These are phyloP conservation scores for Papiliotrema laurentii DNA, from an alignment of 1,284 basidiomycete species.

Conservation along the genomic window DNA sequence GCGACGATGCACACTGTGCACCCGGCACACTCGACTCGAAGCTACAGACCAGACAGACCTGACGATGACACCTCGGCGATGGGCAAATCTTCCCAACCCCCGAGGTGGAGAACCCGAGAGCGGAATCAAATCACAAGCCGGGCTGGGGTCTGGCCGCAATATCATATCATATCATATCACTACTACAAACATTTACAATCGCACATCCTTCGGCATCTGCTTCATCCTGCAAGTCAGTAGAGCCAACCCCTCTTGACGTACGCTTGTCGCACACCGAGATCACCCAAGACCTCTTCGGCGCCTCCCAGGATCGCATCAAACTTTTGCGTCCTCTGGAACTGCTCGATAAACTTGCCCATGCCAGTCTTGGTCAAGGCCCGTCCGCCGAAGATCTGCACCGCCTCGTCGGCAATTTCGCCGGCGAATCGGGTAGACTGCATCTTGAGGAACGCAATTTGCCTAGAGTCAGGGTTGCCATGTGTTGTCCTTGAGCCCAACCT, in stretches of 20 bases:
- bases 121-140: too few relatives aligned
- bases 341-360: slow-evolving; percentile 55
- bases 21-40: too few relatives aligned
- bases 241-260: slow-evolving; percentile 16
- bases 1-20: too few relatives aligned
- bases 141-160: too few relatives aligned
- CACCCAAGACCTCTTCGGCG: slow-evolving; percentile 51
- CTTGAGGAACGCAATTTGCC: slow-evolving; percentile 50
- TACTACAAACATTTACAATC: slow-evolving; percentile 20
- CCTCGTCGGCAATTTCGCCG: slow-evolving; percentile 50
- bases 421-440: slow-evolving; percentile 55
- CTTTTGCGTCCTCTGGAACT: slow-evolving; percentile 63
- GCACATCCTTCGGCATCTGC: slow-evolving; percentile 45
- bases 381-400: slow-evolving; percentile 55
- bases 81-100: too few relatives aligned
- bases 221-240: slow-evolving; percentile 27
- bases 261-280: slow-evolving; percentile 54
- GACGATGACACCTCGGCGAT: too few relatives aligned
- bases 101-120: too few relatives aligned
- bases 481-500: not conserved
- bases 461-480: slow-evolving; percentile 32
- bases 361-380: slow-evolving; percentile 59
- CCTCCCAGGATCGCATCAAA: slow-evolving; percentile 67
- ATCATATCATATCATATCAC: not conserved
- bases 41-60: too few relatives aligned